A percentile compares a stretch with the other conserved stretches of the same genome.
These are phyloP conservation scores for Avena atlantica DNA, from an alignment of 176 grass and related monocot genomes.

Conservation along the genomic window DNA sequence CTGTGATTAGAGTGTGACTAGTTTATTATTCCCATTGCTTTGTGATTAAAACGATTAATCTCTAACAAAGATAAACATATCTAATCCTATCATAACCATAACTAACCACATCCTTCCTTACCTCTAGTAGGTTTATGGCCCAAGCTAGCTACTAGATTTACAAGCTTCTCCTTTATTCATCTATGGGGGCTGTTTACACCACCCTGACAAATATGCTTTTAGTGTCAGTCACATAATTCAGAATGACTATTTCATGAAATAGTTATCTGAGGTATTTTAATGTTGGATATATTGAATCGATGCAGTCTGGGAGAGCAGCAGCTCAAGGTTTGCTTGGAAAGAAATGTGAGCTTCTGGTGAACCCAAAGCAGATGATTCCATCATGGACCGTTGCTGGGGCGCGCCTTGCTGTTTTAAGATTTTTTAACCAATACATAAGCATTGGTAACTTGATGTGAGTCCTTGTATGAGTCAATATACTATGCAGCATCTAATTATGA, in stretches of 20 bases:
- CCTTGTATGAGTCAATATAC: neutral
- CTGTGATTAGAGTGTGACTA: too few relatives aligned
- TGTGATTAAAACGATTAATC: neutral
- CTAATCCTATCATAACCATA: neutral
- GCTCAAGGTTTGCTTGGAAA: too few relatives aligned
- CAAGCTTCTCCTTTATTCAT: neutral
- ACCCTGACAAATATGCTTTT: conserved; percentile 1
- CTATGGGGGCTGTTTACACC: too few relatives aligned
- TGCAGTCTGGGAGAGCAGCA: neutral
- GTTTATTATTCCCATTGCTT: too few relatives aligned
- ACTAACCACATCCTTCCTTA: neutral
- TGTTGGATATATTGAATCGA: neutral
- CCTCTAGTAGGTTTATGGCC: too few relatives aligned
- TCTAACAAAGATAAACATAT: neutral
- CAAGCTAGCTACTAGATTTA: neutral
- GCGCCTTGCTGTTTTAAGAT: neutral
- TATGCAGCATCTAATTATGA: neutral
- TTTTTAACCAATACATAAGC: neutral
- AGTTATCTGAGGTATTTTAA: neutral
- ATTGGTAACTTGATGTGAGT: conserved; percentile 25
- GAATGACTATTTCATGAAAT: neutral
- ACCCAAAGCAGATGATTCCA: neutral
- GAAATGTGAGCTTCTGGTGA: too few relatives aligned
- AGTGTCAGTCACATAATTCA: neutral
- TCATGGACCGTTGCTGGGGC: neutral